A percentile compares a stretch with the other conserved stretches of the same genome.
phyloP scores from a whole-genome alignment of 2,329 filamentous ascomycete genomes.

The Neopestalotiopsis sp. region DNA sequence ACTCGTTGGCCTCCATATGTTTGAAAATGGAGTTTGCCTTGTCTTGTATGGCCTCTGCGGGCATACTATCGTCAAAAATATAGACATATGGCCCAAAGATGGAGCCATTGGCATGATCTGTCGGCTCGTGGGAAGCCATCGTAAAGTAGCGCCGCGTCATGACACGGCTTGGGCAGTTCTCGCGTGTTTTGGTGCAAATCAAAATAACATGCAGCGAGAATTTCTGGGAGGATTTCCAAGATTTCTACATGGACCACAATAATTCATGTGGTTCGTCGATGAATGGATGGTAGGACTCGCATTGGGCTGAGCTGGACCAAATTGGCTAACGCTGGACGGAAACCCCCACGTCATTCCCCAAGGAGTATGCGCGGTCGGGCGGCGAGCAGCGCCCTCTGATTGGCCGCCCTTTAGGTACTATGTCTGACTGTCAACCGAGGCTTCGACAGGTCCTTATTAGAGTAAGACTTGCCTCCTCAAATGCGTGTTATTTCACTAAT shows the following conservation, averaged over 20 bases:
- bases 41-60: conserved; percentile 34
- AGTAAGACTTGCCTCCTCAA: background rate
- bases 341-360: background rate
- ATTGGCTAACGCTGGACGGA: background rate
- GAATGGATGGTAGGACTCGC: background rate
- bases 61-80: conserved; percentile 38
- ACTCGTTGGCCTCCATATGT: conserved; percentile 41
- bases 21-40: conserved; percentile 35
- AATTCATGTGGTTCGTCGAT: background rate
- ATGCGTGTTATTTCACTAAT: background rate
- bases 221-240: too few species aligned
- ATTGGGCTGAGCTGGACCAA: background rate
- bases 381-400: background rate
- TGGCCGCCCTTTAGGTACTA: background rate
- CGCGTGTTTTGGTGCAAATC: background rate
- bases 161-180: background rate
- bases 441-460: background rate
- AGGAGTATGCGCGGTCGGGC: background rate
- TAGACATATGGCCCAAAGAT: conserved; percentile 39
- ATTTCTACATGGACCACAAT: too few species aligned
- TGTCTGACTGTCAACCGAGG: background rate
- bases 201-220: background rate
- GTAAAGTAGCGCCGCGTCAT: background rate
- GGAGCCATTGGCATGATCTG: conserved; percentile 30
- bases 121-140: conserved; percentile 4